These are phyloP conservation scores for Tricholoma bakamatsutake DNA, from an alignment of 768 basidiomycete genomes.

Conservation along the genomic window DNA sequence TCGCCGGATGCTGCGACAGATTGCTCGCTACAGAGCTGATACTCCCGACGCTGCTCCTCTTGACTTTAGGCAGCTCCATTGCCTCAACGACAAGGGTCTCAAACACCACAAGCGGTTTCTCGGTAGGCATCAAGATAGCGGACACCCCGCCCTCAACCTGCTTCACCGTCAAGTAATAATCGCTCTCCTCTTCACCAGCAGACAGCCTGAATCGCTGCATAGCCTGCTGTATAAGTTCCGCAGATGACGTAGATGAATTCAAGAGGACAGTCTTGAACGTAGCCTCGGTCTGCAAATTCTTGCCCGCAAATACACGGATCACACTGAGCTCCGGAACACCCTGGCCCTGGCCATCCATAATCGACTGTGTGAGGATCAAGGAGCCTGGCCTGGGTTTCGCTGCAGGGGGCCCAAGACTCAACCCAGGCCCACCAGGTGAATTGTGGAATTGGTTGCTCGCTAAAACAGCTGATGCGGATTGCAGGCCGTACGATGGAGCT, in stretches of 20 bases:
- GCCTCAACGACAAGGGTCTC: constrained; percentile 79
- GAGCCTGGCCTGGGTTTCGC: constrained; percentile 71
- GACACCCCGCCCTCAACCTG: constrained; percentile 86
- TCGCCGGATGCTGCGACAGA: constrained; percentile 91
- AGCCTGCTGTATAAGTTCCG: constrained; percentile 85
- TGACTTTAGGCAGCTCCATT: constrained; percentile 80
- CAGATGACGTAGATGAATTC: constrained; percentile 77
- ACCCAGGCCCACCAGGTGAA: constrained; percentile 21
- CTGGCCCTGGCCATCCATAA: constrained; percentile 55
- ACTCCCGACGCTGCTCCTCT: constrained; percentile 88
- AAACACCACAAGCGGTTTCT: constrained; percentile 87
- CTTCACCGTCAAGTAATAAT: constrained; percentile 90
- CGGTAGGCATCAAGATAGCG: constrained; percentile 61
- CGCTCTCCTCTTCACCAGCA: constrained; percentile 48
- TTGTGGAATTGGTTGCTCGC: constrained; percentile 31
- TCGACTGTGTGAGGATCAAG: constrained; percentile 56
- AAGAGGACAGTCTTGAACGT: constrained; percentile 98
- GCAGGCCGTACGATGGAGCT: constrained; percentile 66
- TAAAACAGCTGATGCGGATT: constrained; percentile 67
- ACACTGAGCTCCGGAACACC: constrained; percentile 84
- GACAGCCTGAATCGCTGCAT: constrained; percentile 90
- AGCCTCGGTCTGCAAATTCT: constrained; percentile 85
- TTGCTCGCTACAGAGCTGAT: constrained; percentile 93
- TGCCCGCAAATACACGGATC: constrained; percentile 92
- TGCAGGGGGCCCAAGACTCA: constrained; percentile 46